Evolutionary conservation across 1,284 basidiomycete genomes (phyloP).

Genomic region (Trichosporon faecale): DNA sequence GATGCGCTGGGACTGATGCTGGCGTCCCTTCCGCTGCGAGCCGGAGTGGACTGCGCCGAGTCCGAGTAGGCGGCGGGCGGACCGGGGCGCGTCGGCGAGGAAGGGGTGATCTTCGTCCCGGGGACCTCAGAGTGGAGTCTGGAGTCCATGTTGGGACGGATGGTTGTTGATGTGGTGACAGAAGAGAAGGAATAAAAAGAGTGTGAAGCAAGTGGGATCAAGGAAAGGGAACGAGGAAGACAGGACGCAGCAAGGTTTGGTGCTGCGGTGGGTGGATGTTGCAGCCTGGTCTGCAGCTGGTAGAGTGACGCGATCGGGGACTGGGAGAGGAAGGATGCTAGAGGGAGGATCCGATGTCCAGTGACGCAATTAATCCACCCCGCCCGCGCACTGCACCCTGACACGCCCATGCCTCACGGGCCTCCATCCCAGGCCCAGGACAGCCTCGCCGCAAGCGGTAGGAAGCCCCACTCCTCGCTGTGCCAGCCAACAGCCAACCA

Average conservation of each 20-base stretch:
- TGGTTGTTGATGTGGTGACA: not conserved
- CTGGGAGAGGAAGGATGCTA: not conserved
- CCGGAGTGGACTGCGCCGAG: no score
- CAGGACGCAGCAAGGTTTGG: not conserved
- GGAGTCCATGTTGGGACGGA: not conserved
- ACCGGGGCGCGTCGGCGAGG: not conserved
- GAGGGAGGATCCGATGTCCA: not conserved
- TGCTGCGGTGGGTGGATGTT: not conserved
- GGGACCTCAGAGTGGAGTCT: not conserved
- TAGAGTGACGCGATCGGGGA: not conserved
- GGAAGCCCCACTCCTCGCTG: not conserved
- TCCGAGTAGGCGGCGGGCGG: not conserved
- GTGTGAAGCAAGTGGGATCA: not conserved
- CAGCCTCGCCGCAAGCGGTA: not conserved
- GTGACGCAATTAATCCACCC: not conserved
- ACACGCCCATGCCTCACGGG: not conserved
- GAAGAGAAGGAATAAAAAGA: not conserved
- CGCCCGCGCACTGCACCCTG: not conserved
- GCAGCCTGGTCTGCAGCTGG: not conserved
- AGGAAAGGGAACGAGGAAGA: not conserved
- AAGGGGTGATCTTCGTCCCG: not conserved
- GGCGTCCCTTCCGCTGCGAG: no score
- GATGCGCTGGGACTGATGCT: slow-evolving; percentile 8
- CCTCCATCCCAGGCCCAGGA: not conserved
- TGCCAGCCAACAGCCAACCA: not conserved